Conservation (phyloP, 73 alveolate genomes). For the Tetrahymena thermophila region DNA sequence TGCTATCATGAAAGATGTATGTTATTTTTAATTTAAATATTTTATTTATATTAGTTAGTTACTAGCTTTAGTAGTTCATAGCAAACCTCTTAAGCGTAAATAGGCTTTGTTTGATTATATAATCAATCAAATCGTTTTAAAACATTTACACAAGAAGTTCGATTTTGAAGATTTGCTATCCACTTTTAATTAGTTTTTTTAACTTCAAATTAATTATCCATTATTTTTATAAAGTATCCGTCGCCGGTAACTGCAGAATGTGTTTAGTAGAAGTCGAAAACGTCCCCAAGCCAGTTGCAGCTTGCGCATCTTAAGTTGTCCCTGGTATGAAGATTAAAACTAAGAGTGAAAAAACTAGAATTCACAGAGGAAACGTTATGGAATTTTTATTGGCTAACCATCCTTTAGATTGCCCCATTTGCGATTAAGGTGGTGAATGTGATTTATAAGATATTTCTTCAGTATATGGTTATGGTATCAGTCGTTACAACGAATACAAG, state of each 20-base stretch:
- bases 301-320: slow-evolving; percentile 80
- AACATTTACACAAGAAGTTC: neutral
- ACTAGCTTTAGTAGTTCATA: neutral
- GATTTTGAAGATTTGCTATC: neutral
- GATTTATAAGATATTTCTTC: slow-evolving; percentile 79
- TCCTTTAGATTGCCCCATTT: slow-evolving; percentile 91
- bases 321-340: slow-evolving; percentile 82
- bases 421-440: slow-evolving; percentile 96
- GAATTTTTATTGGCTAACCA: slow-evolving; percentile 90
- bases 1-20: slow-evolving; percentile 54
- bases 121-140: neutral
- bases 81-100: neutral
- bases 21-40: neutral
- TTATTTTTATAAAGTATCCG: slow-evolving; percentile 39
- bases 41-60: too few relatives aligned
- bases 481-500: slow-evolving; percentile 77
- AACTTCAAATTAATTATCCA: neutral
- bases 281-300: slow-evolving; percentile 81
- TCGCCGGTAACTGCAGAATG: slow-evolving; percentile 92
- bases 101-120: neutral
- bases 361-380: slow-evolving; percentile 91
- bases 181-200: neutral
- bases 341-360: slow-evolving; percentile 73
- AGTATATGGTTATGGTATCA: slow-evolving; percentile 75
- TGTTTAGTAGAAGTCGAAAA: slow-evolving; percentile 87